These are phyloP conservation scores for Alternaria postmessia DNA, from an alignment of 2,329 filamentous ascomycete genomes.

Conservation along the genomic window DNA sequence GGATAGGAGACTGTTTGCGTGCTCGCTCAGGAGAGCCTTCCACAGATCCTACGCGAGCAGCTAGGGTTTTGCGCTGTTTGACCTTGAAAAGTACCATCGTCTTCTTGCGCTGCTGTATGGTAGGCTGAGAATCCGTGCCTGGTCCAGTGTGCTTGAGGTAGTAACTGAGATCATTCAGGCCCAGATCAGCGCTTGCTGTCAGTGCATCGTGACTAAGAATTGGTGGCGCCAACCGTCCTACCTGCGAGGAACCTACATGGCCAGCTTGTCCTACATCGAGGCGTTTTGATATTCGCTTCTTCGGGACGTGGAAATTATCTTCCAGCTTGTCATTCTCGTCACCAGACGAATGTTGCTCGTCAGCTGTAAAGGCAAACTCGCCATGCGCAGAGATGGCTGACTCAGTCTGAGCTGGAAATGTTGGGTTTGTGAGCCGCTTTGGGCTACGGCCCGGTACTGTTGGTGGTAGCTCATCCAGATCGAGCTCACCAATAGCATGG, in stretches of 20 bases:
- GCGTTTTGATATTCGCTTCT: conserved; percentile 17
- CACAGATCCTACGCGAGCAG: conserved; percentile 31
- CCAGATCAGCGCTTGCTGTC: conserved; percentile 34
- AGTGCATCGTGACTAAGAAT: conserved; percentile 45
- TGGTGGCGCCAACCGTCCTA: conserved; percentile 41
- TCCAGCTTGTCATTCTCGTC: conserved; percentile 20
- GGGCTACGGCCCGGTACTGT: conserved; percentile 36
- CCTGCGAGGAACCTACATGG: conserved; percentile 26
- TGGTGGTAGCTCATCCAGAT: conserved; percentile 26
- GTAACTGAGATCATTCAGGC: conserved; percentile 41
- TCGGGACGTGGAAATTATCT: conserved; percentile 17
- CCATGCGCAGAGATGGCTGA: conserved; percentile 25
- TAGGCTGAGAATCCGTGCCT: conserved; percentile 17
- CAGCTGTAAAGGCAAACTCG: conserved; percentile 33
- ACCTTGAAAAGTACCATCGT: conserved; percentile 36
- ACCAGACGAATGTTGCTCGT: conserved; percentile 36
- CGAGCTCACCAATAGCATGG: conserved; percentile 27
- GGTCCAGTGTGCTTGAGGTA: conserved; percentile 46
- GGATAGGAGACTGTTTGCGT: conserved; percentile 24
- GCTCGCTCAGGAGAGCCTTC: conserved; percentile 30
- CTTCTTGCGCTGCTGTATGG: conserved; percentile 23
- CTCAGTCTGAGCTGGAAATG: conserved; percentile 22
- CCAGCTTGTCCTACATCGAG: conserved; percentile 23
- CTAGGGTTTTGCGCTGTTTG: conserved; percentile 33
- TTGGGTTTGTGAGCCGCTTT: conserved; percentile 31